Evolutionary conservation across 2,329 filamentous ascomycete species (phyloP).

Genomic region (Colletotrichum tamarilloi): DNA sequence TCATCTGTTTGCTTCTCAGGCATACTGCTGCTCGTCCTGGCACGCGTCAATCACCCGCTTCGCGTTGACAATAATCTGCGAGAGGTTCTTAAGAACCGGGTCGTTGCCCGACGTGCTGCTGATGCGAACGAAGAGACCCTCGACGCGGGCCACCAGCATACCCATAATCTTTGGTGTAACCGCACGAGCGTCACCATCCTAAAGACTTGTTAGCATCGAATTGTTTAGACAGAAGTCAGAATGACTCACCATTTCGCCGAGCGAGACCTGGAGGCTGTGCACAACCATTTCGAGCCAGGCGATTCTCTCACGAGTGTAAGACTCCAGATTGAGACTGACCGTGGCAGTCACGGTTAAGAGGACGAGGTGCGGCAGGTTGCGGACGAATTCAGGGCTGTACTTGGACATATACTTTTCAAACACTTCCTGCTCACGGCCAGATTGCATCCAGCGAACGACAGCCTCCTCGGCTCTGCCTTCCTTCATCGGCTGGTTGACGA

Average conservation of each 20-base stretch:
- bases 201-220: slow-evolving; percentile 41
- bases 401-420: slow-evolving; percentile 67
- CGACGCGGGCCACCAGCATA: slow-evolving; percentile 62
- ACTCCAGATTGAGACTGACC: slow-evolving; percentile 68
- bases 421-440: slow-evolving; percentile 70
- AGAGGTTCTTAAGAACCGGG: slow-evolving; percentile 59
- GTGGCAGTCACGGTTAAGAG: slow-evolving; percentile 74
- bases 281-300: slow-evolving; percentile 71
- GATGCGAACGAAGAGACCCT: slow-evolving; percentile 63
- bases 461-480: slow-evolving; percentile 71
- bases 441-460: slow-evolving; percentile 75
- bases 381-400: slow-evolving; percentile 63
- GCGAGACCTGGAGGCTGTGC: slow-evolving; percentile 60
- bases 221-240: not conserved
- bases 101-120: slow-evolving; percentile 59
- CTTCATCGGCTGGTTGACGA: slow-evolving; percentile 72
- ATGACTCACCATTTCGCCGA: slow-evolving; percentile 62
- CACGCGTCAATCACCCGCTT: slow-evolving; percentile 44
- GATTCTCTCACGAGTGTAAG: slow-evolving; percentile 66
- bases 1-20: slow-evolving; percentile 7
- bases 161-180: slow-evolving; percentile 68
- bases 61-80: slow-evolving; percentile 52
- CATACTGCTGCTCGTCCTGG: slow-evolving; percentile 32
- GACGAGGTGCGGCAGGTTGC: slow-evolving; percentile 69
- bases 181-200: slow-evolving; percentile 66